Evolutionary conservation across 1,284 basidiomycete species (phyloP).

Genomic region (Macrocystidia cucumis): DNA sequence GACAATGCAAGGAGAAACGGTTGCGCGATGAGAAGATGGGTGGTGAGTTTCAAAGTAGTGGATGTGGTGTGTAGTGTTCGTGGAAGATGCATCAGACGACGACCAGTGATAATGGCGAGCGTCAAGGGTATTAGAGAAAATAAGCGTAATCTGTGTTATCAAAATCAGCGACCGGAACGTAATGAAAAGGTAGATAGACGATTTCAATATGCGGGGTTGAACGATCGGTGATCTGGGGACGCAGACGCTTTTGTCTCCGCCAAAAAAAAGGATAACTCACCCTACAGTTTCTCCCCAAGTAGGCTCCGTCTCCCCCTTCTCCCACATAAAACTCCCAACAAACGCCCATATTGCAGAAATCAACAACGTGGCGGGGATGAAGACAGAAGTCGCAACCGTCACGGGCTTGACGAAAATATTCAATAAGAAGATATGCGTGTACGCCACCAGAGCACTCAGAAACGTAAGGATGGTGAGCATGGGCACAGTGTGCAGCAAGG

Average conservation of each 20-base stretch:
- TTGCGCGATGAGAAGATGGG: constrained; percentile 69
- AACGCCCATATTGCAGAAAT: constrained; percentile 85
- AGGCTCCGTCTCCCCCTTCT: constrained; percentile 54
- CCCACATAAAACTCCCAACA: constrained; percentile 85
- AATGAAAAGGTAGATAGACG: neutral
- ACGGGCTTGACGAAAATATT: constrained; percentile 78
- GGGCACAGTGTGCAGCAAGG: constrained; percentile 78
- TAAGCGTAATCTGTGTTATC: constrained; percentile 40
- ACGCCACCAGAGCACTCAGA: constrained; percentile 64
- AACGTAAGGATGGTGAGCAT: constrained; percentile 76
- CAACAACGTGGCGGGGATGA: constrained; percentile 75
- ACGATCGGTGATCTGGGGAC: too few species aligned
- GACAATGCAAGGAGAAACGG: constrained; percentile 80
- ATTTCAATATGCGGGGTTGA: too few species aligned
- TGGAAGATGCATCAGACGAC: constrained; percentile 63
- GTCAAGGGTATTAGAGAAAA: constrained; percentile 73
- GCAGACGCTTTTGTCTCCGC: too few species aligned
- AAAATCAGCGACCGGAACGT: neutral
- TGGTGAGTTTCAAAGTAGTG: constrained; percentile 75
- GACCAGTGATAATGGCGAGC: constrained; percentile 64
- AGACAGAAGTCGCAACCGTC: constrained; percentile 71
- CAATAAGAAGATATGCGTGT: constrained; percentile 71
- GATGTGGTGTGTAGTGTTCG: constrained; percentile 64
- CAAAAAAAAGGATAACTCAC: constrained; percentile 29
- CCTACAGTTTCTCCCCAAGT: constrained; percentile 81